Conservation (phyloP, 441 rosid species). For the Omphalea diandra region DNA sequence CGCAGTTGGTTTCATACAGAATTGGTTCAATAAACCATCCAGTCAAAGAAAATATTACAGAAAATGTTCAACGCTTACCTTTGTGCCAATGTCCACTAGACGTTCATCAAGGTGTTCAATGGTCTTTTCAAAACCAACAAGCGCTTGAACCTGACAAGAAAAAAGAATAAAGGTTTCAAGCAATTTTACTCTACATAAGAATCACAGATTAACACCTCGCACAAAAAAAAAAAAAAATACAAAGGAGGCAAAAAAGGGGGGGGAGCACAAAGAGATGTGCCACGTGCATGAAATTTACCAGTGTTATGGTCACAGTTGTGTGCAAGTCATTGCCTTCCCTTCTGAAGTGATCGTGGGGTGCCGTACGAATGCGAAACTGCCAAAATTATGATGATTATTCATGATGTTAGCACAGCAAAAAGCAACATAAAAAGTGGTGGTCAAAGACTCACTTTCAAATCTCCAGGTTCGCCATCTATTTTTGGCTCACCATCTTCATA, state of each 20-base stretch:
- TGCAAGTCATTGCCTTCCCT: slow-evolving; percentile 92
- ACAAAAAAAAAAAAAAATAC: not conserved
- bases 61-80: slow-evolving; percentile 44
- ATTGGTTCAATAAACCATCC: not conserved
- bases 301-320: slow-evolving; percentile 76
- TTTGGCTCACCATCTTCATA: slow-evolving; percentile 94
- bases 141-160: slow-evolving; percentile 70
- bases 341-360: slow-evolving; percentile 71
- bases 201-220: not conserved
- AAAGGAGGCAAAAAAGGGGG: too few relatives aligned
- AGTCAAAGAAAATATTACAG: not conserved
- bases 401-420: not conserved
- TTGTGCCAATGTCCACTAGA: slow-evolving; percentile 72
- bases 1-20: not conserved
- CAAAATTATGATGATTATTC: slow-evolving; percentile 16
- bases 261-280: not conserved
- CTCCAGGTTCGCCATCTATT: slow-evolving; percentile 94
- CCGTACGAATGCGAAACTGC: slow-evolving; percentile 89
- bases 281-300: slow-evolving; percentile 42
- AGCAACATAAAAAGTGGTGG: not conserved
- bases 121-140: slow-evolving; percentile 93
- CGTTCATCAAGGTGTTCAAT: slow-evolving; percentile 90
- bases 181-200: too few relatives aligned
- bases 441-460: slow-evolving; percentile 66
- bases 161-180: too few relatives aligned